phyloP scores from a whole-genome alignment of 2,329 filamentous ascomycete genomes.

The Domatiomyces globalis region DNA sequence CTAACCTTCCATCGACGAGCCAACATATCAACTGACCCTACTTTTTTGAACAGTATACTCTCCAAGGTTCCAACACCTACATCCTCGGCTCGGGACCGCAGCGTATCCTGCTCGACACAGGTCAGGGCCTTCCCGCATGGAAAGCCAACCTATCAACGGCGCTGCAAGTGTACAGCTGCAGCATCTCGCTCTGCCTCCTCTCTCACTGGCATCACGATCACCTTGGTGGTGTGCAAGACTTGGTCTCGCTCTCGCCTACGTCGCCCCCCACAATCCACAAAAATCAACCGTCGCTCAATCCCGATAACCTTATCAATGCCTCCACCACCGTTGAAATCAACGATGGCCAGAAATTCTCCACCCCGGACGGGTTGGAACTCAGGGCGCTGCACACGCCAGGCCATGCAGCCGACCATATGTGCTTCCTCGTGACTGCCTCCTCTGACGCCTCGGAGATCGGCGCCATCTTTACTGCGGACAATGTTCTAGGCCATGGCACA shows the following conservation, averaged over 20 bases:
- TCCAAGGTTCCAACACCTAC: constrained; percentile 87
- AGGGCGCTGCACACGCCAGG: constrained; percentile 55
- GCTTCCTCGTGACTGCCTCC: constrained; percentile 47
- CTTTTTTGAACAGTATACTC: constrained; percentile 35
- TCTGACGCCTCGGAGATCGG: constrained; percentile 44
- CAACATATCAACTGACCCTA: background rate
- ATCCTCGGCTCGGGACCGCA: constrained; percentile 60
- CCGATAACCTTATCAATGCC: constrained; percentile 40
- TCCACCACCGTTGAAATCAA: constrained; percentile 39
- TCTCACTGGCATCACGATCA: constrained; percentile 94
- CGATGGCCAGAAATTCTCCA: constrained; percentile 13
- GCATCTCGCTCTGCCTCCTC: constrained; percentile 55
- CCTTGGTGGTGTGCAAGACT: constrained; percentile 56
- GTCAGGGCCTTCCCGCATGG: constrained; percentile 68
- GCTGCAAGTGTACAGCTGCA: constrained; percentile 52
- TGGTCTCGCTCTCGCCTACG: constrained; percentile 51
- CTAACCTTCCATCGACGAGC: background rate
- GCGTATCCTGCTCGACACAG: constrained; percentile 80
- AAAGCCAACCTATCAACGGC: constrained; percentile 48
- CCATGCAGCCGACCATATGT: constrained; percentile 72
- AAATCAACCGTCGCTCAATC: constrained; percentile 30
- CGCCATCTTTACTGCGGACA: constrained; percentile 79
- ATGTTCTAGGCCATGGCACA: constrained; percentile 74
- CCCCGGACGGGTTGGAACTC: constrained; percentile 41
- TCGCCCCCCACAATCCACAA: constrained; percentile 32